Percentiles rank a stretch among this genome's conserved stretches.
Conservation (phyloP, 1,284 basidiomycete species). For the Peniophora sp. region DNA sequence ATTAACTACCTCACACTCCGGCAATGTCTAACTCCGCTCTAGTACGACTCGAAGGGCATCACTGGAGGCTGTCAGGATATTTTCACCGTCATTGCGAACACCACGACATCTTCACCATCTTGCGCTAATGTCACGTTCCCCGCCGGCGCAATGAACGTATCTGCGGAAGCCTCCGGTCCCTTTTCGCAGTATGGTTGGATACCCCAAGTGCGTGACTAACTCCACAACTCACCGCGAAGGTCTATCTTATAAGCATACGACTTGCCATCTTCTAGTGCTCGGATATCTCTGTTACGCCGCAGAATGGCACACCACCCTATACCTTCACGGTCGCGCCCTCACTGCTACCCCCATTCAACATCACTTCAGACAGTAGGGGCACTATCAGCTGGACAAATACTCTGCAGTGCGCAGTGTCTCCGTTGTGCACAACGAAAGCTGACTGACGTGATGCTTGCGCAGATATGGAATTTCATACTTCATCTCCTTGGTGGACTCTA, state of each 20-base stretch:
- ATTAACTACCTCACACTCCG: not conserved
- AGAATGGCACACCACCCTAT: conserved; percentile 53
- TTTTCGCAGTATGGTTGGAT: conserved; percentile 52
- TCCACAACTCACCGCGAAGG: no score
- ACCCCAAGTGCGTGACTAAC: conserved; percentile 31
- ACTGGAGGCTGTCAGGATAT: conserved; percentile 53
- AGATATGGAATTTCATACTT: conserved; percentile 50
- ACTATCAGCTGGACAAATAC: conserved; percentile 49
- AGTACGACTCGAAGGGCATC: conserved; percentile 48
- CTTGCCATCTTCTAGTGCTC: conserved; percentile 33
- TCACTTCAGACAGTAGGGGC: conserved; percentile 32
- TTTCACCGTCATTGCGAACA: conserved; percentile 39
- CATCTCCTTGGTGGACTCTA: conserved; percentile 45
- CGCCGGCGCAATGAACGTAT: conserved; percentile 32
- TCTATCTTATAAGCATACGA: not conserved
- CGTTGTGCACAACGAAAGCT: not conserved
- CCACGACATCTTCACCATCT: conserved; percentile 21
- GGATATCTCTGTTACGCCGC: conserved; percentile 42
- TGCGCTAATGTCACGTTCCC: conserved; percentile 43
- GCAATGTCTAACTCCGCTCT: conserved; percentile 1
- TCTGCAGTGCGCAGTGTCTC: not conserved
- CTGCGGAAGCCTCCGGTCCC: conserved; percentile 32
- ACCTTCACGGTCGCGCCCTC: conserved; percentile 53
- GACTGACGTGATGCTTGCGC: not conserved
- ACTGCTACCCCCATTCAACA: conserved; percentile 50